Conservation (phyloP, 2,329 filamentous ascomycete species). For the Phialophora expanda region DNA sequence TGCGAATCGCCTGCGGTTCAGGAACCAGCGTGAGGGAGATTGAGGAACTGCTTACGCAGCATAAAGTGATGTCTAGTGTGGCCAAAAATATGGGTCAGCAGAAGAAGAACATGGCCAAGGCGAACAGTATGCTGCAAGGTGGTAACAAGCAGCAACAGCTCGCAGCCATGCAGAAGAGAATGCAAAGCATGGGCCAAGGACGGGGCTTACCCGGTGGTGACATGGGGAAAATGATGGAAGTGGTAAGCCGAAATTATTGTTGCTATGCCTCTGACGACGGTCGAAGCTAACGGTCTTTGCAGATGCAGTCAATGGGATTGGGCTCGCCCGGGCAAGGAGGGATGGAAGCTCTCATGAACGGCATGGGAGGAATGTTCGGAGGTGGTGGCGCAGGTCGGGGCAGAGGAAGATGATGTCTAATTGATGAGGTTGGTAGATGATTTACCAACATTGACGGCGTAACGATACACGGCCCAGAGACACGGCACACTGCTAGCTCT, state of each 20-base stretch:
- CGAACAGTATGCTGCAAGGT: constrained; percentile 87
- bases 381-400: constrained; percentile 46
- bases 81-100: constrained; percentile 98
- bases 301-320: constrained; percentile 93
- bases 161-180: constrained; percentile 93
- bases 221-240: constrained; percentile 75
- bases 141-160: constrained; percentile 87
- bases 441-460: neutral
- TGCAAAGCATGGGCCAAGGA: constrained; percentile 84
- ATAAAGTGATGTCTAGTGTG: constrained; percentile 98
- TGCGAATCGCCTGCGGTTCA: constrained; percentile 83
- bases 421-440: neutral
- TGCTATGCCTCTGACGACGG: neutral
- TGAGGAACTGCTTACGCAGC: constrained; percentile 95
- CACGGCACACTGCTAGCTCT: neutral
- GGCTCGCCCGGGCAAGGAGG: constrained; percentile 68
- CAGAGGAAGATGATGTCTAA: constrained; percentile 48
- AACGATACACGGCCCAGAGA: neutral
- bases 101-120: constrained; percentile 96
- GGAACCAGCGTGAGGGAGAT: constrained; percentile 92
- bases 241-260: neutral
- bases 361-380: constrained; percentile 56
- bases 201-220: constrained; percentile 67
- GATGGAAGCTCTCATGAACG: constrained; percentile 75
- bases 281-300: constrained; percentile 44